Percentiles rank a stretch among this genome's conserved stretches.
These are phyloP conservation scores for Aspergillus uvarum DNA, from an alignment of 2,329 filamentous ascomycete species.

Conservation along the genomic window DNA sequence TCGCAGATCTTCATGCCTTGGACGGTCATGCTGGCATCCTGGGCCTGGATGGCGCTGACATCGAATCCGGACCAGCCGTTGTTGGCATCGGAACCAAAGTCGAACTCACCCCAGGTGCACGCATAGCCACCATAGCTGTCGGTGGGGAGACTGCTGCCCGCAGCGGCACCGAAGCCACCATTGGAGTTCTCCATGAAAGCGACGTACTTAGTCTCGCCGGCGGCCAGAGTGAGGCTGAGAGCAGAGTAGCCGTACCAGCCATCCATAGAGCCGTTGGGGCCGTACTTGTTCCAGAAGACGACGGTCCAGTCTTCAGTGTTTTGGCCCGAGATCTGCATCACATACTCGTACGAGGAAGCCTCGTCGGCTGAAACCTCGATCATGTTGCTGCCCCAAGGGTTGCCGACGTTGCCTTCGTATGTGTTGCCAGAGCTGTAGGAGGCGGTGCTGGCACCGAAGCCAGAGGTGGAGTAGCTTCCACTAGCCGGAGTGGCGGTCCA, in stretches of 20 bases:
- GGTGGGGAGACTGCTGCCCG: slow-evolving; percentile 27
- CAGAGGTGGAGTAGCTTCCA: slow-evolving; percentile 28
- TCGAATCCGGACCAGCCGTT: slow-evolving; percentile 41
- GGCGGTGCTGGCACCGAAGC: slow-evolving; percentile 35
- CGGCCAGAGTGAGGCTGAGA: slow-evolving; percentile 30
- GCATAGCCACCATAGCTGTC: slow-evolving; percentile 35
- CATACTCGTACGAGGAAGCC: slow-evolving; percentile 38
- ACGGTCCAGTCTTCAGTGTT: slow-evolving; percentile 36
- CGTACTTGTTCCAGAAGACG: slow-evolving; percentile 44
- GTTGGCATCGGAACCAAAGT: slow-evolving; percentile 36
- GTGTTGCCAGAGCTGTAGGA: slow-evolving; percentile 25
- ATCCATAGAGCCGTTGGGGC: slow-evolving; percentile 32
- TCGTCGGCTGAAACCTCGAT: slow-evolving; percentile 34
- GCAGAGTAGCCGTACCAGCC: slow-evolving; percentile 39
- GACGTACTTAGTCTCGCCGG: slow-evolving; percentile 38
- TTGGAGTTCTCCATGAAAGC: slow-evolving; percentile 39
- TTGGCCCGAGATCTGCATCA: slow-evolving; percentile 35
- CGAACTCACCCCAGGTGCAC: slow-evolving; percentile 42
- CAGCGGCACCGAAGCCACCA: slow-evolving; percentile 34
- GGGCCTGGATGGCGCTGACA: slow-evolving; percentile 39
- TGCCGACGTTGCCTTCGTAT: slow-evolving; percentile 41
- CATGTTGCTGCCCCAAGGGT: slow-evolving; percentile 43
- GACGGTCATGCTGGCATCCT: slow-evolving; percentile 30
- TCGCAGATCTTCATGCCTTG: slow-evolving; percentile 42
- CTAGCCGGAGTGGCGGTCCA: slow-evolving; percentile 25